These are phyloP conservation scores for Phlyctochytrium planicorne DNA, from an alignment of 192 early-diverging fungal genomes.

Conservation along the genomic window DNA sequence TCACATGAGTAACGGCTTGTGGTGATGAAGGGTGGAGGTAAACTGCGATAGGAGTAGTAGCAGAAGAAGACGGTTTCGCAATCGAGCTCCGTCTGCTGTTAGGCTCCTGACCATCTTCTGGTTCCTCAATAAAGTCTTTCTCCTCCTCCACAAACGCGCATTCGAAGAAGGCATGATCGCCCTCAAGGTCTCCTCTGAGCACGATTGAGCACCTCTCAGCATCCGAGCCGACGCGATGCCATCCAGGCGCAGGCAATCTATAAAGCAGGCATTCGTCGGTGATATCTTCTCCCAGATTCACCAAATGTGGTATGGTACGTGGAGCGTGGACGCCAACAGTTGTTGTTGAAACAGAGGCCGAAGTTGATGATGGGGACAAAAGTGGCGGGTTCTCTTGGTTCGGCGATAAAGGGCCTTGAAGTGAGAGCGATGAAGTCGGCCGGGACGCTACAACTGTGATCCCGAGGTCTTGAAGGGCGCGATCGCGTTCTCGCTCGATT, in stretches of 20 bases:
- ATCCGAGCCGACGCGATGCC: conserved; percentile 61
- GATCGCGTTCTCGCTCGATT: conserved; percentile 72
- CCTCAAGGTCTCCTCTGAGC: conserved; percentile 58
- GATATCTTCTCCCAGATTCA: conserved; percentile 87
- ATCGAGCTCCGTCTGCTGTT: no score
- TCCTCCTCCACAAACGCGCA: conserved; percentile 6
- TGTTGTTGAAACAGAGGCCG: conserved; percentile 27
- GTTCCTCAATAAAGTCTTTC: no score
- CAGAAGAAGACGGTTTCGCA: no score
- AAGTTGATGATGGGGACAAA: conserved; percentile 23
- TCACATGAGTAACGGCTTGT: no score
- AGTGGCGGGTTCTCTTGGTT: neutral
- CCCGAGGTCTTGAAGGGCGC: conserved; percentile 74
- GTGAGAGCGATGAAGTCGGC: neutral
- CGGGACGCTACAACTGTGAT: conserved; percentile 39
- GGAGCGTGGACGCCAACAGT: conserved; percentile 73
- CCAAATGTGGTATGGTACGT: conserved; percentile 76
- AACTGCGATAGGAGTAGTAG: no score
- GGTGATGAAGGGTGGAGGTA: no score
- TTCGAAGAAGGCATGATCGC: conserved; percentile 54
- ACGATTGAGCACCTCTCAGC: conserved; percentile 51
- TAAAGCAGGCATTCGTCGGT: conserved; percentile 92
- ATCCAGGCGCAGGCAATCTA: conserved; percentile 69
- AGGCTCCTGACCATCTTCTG: no score
- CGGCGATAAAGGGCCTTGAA: neutral